Conservation (phyloP, 1,139 yeast species). For the Taphrina sp. region DNA sequence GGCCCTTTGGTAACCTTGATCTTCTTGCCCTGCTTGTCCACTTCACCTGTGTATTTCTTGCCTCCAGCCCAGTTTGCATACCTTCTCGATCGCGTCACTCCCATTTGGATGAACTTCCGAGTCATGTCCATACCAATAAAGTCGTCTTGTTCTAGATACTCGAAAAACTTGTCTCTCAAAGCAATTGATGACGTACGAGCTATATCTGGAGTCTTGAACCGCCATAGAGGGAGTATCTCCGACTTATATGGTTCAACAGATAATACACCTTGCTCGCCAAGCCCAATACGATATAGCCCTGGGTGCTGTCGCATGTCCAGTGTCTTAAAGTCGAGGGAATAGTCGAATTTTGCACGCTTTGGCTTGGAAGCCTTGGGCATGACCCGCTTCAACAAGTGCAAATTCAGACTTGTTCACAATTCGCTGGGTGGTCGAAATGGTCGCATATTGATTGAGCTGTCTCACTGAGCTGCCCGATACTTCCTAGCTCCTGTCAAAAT, state of each 20-base stretch:
- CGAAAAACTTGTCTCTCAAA: constrained; percentile 11
- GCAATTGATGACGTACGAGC: constrained; percentile 1
- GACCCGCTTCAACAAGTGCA: background rate
- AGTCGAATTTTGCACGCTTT: constrained; percentile 20
- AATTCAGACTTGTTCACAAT: too few species aligned
- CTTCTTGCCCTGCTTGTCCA: constrained; percentile 18
- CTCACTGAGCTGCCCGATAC: too few species aligned
- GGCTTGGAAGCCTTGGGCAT: constrained; percentile 6
- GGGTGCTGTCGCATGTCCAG: constrained; percentile 21
- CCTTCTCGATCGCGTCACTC: constrained; percentile 30
- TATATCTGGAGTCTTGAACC: constrained; percentile 28
- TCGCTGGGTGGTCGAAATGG: too few species aligned
- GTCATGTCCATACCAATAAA: constrained; percentile 32
- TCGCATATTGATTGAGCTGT: too few species aligned
- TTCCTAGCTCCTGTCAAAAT: too few species aligned
- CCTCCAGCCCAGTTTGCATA: constrained; percentile 31
- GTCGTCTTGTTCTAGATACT: constrained; percentile 11
- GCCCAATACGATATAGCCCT: constrained; percentile 20
- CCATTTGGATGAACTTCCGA: constrained; percentile 32
- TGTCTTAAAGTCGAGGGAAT: constrained; percentile 15
- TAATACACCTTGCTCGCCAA: constrained; percentile 30
- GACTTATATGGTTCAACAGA: constrained; percentile 30
- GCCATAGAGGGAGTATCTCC: constrained; percentile 28
- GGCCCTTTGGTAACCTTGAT: constrained; percentile 24
- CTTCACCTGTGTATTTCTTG: constrained; percentile 23